Conservation (phyloP, 2,329 filamentous ascomycete species). For the Rhynchosporium graminicola region DNA sequence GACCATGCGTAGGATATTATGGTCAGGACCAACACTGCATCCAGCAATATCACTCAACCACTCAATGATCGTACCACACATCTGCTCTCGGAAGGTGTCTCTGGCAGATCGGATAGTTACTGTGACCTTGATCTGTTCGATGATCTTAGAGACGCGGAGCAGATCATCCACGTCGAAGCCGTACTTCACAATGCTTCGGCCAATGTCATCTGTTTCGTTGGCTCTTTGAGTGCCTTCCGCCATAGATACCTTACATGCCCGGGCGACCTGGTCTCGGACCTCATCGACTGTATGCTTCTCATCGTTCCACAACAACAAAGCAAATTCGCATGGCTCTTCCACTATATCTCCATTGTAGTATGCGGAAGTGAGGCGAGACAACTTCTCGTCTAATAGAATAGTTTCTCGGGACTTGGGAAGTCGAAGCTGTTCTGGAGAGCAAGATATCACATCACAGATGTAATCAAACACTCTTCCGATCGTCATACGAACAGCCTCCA, state of each 20-base stretch:
- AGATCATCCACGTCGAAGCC: slow-evolving; percentile 70
- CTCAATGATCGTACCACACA: slow-evolving; percentile 97
- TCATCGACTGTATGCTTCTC: slow-evolving; percentile 97
- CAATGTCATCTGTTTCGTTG: slow-evolving; percentile 85
- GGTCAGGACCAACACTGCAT: slow-evolving; percentile 80
- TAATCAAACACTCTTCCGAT: slow-evolving; percentile 87
- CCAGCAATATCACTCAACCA: slow-evolving; percentile 94
- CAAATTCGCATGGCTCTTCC: slow-evolving; percentile 72
- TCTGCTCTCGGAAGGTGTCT: slow-evolving; percentile 95
- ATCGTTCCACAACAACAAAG: slow-evolving; percentile 92
- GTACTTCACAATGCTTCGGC: slow-evolving; percentile 81
- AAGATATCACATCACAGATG: slow-evolving; percentile 96
- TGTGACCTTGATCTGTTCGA: slow-evolving; percentile 94
- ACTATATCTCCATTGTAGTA: slow-evolving; percentile 69
- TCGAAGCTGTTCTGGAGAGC: slow-evolving; percentile 91
- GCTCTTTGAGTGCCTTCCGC: slow-evolving; percentile 73
- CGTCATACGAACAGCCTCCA: slow-evolving; percentile 79
- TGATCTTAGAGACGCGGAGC: slow-evolving; percentile 76
- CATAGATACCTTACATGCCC: slow-evolving; percentile 76
- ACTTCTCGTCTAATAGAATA: slow-evolving; percentile 78
- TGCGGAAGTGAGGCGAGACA: slow-evolving; percentile 72
- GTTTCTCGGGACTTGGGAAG: slow-evolving; percentile 80
- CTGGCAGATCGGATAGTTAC: slow-evolving; percentile 91
- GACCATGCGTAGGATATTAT: slow-evolving; percentile 73
- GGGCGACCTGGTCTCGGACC: slow-evolving; percentile 84